phyloP scores from a whole-genome alignment of 1,284 basidiomycete species.

The Microbotryum intermedium region DNA sequence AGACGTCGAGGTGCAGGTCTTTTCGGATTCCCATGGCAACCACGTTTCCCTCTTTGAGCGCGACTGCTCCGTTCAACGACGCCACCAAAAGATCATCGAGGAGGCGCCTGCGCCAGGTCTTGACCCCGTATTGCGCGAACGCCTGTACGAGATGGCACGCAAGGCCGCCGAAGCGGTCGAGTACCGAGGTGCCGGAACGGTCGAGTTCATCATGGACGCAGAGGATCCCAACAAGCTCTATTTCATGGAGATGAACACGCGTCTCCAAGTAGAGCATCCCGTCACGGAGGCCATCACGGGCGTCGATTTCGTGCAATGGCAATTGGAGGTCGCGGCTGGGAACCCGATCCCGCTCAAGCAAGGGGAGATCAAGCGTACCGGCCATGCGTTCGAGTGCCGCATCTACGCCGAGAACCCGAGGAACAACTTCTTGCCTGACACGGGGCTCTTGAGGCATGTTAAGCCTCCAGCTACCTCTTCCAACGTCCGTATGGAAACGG shows the following conservation, averaged over 20 bases:
- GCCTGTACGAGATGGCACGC: slow-evolving; percentile 77
- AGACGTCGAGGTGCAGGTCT: slow-evolving; percentile 75
- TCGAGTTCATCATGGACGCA: slow-evolving; percentile 90
- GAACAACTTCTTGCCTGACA: slow-evolving; percentile 85
- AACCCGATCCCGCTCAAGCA: slow-evolving; percentile 73
- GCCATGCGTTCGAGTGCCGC: slow-evolving; percentile 91
- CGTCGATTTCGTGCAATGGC: slow-evolving; percentile 88
- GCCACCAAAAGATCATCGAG: slow-evolving; percentile 74
- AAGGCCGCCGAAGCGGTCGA: slow-evolving; percentile 83
- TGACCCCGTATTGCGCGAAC: slow-evolving; percentile 60
- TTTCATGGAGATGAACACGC: slow-evolving; percentile 89
- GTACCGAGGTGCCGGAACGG: slow-evolving; percentile 84
- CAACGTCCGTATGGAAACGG: slow-evolving; percentile 80
- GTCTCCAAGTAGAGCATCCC: slow-evolving; percentile 88
- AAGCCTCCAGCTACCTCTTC: slow-evolving; percentile 47
- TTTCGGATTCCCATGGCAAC: slow-evolving; percentile 59
- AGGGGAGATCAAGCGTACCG: slow-evolving; percentile 67
- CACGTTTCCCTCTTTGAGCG: slow-evolving; percentile 85
- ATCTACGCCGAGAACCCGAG: slow-evolving; percentile 95
- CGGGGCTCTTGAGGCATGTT: slow-evolving; percentile 69
- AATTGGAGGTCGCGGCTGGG: slow-evolving; percentile 81
- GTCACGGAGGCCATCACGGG: slow-evolving; percentile 80
- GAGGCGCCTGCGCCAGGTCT: slow-evolving; percentile 90
- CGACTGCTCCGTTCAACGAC: slow-evolving; percentile 86
- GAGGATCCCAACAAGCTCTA: slow-evolving; percentile 66